Evolutionary conservation across 148 eudicot genomes (phyloP).

Genomic region (Fagopyrum tataricum): DNA sequence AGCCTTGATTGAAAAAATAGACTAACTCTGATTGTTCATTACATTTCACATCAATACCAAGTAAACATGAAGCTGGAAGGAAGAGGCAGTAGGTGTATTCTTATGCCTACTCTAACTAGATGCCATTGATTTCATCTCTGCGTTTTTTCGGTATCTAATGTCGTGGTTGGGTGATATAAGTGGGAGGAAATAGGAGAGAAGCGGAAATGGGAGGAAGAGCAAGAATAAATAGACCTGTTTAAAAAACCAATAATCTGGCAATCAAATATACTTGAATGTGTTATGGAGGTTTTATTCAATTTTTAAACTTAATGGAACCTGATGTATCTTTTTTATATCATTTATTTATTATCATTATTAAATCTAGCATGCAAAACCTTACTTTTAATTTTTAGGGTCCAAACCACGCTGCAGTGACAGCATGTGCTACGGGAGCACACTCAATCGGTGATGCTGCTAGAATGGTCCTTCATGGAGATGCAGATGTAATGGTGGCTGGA

Average conservation of each 20-base stretch:
- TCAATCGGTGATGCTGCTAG: conserved; percentile 96
- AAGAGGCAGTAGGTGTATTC: too few relatives aligned
- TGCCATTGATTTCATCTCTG: neutral
- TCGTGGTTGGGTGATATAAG: neutral
- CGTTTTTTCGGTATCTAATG: neutral
- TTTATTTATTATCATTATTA: neutral
- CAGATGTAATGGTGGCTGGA: conserved; percentile 97
- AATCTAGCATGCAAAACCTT: conserved; percentile 11
- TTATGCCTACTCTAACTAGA: too few relatives aligned
- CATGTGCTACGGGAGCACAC: conserved; percentile 99
- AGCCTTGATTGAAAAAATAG: neutral
- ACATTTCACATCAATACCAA: neutral
- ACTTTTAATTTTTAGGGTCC: conserved; percentile 88
- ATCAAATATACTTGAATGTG: neutral
- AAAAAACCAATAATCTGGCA: neutral
- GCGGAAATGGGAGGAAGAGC: neutral
- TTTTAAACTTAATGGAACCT: neutral
- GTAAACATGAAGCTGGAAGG: neutral
- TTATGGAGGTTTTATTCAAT: neutral
- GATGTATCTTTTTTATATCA: neutral
- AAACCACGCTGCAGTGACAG: conserved; percentile 99
- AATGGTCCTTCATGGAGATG: conserved; percentile 96
- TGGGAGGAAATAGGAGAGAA: neutral
- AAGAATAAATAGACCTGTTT: neutral
- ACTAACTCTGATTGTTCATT: neutral